phyloP scores from a whole-genome alignment of 2,329 filamentous ascomycete genomes.

The Apiospora pterosperma region DNA sequence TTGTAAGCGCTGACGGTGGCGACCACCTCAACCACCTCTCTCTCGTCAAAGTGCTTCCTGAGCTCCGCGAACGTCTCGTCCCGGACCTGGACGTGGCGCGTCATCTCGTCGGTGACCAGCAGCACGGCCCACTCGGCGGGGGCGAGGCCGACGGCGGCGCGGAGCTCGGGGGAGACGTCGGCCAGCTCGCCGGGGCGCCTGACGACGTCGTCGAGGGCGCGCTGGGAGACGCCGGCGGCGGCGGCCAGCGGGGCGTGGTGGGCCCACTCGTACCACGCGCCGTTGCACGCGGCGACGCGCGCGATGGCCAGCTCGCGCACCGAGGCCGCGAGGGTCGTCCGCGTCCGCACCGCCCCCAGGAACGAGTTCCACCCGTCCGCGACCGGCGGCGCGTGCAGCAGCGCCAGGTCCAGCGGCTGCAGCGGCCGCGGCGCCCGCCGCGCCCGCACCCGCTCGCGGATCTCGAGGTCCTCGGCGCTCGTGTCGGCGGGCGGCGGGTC shows the following conservation, averaged over 20 bases:
- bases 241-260: slow-evolving; percentile 70
- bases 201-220: slow-evolving; percentile 42
- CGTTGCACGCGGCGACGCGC: slow-evolving; percentile 75
- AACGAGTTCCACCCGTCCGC: slow-evolving; percentile 75
- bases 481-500: slow-evolving; percentile 43
- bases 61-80: slow-evolving; percentile 66
- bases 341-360: slow-evolving; percentile 59
- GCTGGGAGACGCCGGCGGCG: slow-evolving; percentile 52
- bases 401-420: slow-evolving; percentile 70
- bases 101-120: slow-evolving; percentile 81
- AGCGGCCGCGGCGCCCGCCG: slow-evolving; percentile 68
- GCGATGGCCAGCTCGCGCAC: slow-evolving; percentile 78
- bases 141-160: slow-evolving; percentile 36
- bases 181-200: slow-evolving; percentile 24
- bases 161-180: slow-evolving; percentile 23
- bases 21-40: slow-evolving; percentile 78
- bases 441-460: slow-evolving; percentile 61
- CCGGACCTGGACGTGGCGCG: slow-evolving; percentile 64
- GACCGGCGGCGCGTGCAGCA: slow-evolving; percentile 70
- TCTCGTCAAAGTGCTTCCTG: slow-evolving; percentile 59
- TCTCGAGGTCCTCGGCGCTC: slow-evolving; percentile 45
- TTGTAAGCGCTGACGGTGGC: slow-evolving; percentile 75
- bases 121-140: slow-evolving; percentile 66
- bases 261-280: slow-evolving; percentile 82
- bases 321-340: slow-evolving; percentile 46